phyloP scores from a whole-genome alignment of 2,329 filamentous ascomycete genomes.

The Gnomoniopsis smithogilvyi region DNA sequence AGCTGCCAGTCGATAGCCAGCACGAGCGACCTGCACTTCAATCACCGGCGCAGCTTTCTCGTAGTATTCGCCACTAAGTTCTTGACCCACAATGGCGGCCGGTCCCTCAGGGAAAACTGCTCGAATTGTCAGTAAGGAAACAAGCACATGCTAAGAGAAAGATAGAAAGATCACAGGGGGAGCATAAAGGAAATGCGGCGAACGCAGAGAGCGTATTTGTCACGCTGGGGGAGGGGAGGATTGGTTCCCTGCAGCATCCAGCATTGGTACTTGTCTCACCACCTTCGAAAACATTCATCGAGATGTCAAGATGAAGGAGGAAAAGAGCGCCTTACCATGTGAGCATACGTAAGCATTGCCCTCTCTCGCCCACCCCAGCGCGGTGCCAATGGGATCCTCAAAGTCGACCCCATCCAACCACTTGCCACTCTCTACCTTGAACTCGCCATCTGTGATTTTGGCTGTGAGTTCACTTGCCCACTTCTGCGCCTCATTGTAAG shows the following conservation, averaged over 20 bases:
- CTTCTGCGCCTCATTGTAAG: conserved; percentile 45
- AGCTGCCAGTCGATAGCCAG: conserved; percentile 64
- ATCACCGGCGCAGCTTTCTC: conserved; percentile 60
- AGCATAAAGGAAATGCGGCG: no score
- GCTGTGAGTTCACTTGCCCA: conserved; percentile 57
- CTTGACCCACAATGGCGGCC: conserved; percentile 53
- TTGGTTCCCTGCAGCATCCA: no score
- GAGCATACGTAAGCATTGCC: conserved; percentile 61
- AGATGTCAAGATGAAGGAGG: neutral
- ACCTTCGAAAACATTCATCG: conserved; percentile 6
- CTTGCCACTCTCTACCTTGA: conserved; percentile 39
- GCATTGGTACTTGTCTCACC: no score
- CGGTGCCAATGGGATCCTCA: conserved; percentile 50
- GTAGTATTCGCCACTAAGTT: conserved; percentile 63
- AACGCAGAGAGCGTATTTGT: no score
- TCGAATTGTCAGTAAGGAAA: conserved; percentile 17
- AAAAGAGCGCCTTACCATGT: conserved; percentile 44
- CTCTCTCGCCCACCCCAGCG: conserved; percentile 62
- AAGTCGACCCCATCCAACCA: conserved; percentile 61
- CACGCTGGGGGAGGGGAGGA: no score
- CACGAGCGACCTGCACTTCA: conserved; percentile 64
- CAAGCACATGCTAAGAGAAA: neutral
- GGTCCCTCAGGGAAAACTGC: conserved; percentile 61
- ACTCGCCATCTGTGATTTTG: conserved; percentile 56
- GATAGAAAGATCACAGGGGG: neutral